phyloP scores from a whole-genome alignment of 192 early-diverging fungal genomes.

The Pilaira anomala region DNA sequence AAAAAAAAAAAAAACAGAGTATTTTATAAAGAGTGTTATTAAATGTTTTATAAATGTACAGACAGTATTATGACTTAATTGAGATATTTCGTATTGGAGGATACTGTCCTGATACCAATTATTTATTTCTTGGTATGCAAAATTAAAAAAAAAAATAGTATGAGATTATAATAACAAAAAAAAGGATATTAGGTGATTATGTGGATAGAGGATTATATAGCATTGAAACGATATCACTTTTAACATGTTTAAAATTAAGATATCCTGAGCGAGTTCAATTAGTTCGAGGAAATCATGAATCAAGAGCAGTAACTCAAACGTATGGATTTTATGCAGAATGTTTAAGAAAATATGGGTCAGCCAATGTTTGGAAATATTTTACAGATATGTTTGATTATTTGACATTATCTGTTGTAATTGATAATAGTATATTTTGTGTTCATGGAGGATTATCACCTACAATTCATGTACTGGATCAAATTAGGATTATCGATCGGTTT shows the following conservation, averaged over 20 bases:
- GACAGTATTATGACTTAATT: constrained; percentile 85
- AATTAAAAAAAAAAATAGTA: constrained; percentile 1
- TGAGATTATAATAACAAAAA: not conserved
- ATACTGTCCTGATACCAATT: constrained; percentile 78
- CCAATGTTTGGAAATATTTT: constrained; percentile 88
- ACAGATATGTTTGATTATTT: constrained; percentile 94
- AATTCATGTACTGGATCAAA: constrained; percentile 84
- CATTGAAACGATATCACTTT: constrained; percentile 88
- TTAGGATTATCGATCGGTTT: constrained; percentile 80
- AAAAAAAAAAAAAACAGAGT: not conserved
- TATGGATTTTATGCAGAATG: constrained; percentile 96
- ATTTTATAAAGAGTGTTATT: not conserved
- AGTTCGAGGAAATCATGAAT: constrained; percentile 94
- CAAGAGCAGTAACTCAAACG: constrained; percentile 86
- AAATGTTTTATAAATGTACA: constrained; percentile 15
- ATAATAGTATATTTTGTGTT: constrained; percentile 90
- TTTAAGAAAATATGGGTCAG: constrained; percentile 80
- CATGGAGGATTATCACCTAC: constrained; percentile 88
- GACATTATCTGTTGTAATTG: constrained; percentile 82
- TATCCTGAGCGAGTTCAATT: constrained; percentile 88
- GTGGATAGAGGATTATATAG: constrained; percentile 84
- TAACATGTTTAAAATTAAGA: constrained; percentile 84
- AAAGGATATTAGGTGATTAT: constrained; percentile 64
- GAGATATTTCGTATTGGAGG: constrained; percentile 87
- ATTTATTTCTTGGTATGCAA: constrained; percentile 72